Conservation (phyloP, 768 basidiomycete genomes). For the Trametes coccinea region DNA sequence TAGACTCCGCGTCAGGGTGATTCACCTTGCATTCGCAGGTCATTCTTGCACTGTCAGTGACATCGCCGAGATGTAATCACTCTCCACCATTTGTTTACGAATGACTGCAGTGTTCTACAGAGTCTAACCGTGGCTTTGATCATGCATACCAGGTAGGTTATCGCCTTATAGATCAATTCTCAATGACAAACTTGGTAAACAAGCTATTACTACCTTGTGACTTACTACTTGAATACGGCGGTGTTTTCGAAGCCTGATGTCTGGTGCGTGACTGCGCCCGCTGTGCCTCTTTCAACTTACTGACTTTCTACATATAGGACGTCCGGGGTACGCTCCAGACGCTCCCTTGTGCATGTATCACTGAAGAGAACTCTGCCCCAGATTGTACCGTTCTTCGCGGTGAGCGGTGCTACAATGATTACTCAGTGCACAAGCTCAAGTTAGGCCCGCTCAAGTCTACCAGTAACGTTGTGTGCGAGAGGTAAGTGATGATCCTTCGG, state of each 20-base stretch:
- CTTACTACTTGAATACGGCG: not conserved
- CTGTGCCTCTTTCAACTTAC: not conserved
- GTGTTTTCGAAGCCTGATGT: not conserved
- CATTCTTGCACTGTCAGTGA: not conserved
- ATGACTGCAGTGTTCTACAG: not conserved
- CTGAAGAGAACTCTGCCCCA: not conserved
- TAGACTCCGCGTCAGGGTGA: too few species aligned
- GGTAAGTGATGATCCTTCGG: not conserved
- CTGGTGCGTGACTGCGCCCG: not conserved
- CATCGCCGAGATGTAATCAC: too few species aligned
- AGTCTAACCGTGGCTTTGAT: not conserved
- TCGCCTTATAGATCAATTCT: too few species aligned
- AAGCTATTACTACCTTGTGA: constrained; percentile 5
- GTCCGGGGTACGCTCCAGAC: not conserved
- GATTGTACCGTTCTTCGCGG: not conserved
- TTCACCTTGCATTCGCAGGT: not conserved
- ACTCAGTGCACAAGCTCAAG: too few species aligned
- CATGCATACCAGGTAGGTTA: not conserved
- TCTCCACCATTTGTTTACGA: too few species aligned
- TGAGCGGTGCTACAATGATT: not conserved
- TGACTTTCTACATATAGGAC: not conserved
- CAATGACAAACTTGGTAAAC: too few species aligned
- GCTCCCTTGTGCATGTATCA: too few species aligned
- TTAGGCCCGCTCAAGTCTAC: too few species aligned
- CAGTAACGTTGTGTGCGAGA: not conserved